phyloP scores from a whole-genome alignment of 2,329 filamentous ascomycete species.

The Epichloe festucae region DNA sequence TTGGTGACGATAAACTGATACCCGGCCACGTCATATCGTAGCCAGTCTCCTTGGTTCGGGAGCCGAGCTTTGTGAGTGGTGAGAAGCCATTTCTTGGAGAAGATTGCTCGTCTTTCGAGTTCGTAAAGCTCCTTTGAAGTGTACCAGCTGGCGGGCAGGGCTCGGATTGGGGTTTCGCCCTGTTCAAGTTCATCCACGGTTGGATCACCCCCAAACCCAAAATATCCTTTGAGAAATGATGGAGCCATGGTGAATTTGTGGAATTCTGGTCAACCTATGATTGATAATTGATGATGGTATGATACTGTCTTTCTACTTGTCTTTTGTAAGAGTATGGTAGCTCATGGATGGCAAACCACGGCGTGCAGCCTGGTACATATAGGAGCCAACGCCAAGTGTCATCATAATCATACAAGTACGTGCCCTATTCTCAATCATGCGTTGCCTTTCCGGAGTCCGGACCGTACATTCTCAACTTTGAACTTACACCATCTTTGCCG shows the following conservation, averaged over 20 bases:
- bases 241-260: slow-evolving; percentile 2
- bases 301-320: background rate
- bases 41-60: slow-evolving; percentile 40
- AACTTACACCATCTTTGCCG: background rate
- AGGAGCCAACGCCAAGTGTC: background rate
- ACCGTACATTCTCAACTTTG: background rate
- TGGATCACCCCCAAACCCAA: slow-evolving; percentile 21
- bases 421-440: background rate
- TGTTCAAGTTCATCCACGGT: slow-evolving; percentile 13
- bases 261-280: background rate
- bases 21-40: slow-evolving; percentile 40
- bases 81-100: slow-evolving; percentile 43
- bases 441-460: background rate
- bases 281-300: background rate
- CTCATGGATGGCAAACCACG: background rate
- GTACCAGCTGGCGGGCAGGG: slow-evolving; percentile 40
- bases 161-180: slow-evolving; percentile 13
- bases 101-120: slow-evolving; percentile 43
- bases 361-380: background rate
- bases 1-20: slow-evolving; percentile 41
- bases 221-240: slow-evolving; percentile 23
- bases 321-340: background rate
- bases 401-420: background rate
- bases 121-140: slow-evolving; percentile 40
- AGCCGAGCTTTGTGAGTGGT: slow-evolving; percentile 40